Percentiles rank a stretch among this genome's conserved stretches.
Conservation (phyloP, 371 early-diverging fungal species). For the Lichtheimia ornata region DNA sequence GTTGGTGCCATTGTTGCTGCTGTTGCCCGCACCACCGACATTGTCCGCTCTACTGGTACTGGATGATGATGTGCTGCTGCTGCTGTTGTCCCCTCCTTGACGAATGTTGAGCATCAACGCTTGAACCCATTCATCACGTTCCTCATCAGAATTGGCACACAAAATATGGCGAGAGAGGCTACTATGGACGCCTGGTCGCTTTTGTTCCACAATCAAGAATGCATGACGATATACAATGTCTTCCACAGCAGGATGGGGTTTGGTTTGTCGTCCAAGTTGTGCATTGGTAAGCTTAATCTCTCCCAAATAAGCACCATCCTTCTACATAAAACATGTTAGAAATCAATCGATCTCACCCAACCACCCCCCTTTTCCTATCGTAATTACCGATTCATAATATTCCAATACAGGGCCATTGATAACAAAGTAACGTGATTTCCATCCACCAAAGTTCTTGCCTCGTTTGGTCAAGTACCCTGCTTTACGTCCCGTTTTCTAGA, state of each 20-base stretch:
- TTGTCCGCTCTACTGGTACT: not conserved
- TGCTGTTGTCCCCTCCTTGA: constrained; percentile 16
- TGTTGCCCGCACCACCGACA: not conserved
- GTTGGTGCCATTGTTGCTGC: not conserved
- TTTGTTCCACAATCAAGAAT: constrained; percentile 77
- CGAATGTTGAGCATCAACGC: constrained; percentile 58
- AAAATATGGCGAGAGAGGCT: constrained; percentile 74
- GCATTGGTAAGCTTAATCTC: constrained; percentile 52
- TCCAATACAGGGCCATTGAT: constrained; percentile 62
- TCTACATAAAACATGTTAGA: constrained; percentile 31
- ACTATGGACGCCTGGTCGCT: constrained; percentile 56
- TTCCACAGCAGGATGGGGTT: constrained; percentile 31
- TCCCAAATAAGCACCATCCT: constrained; percentile 61
- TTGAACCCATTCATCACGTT: constrained; percentile 89
- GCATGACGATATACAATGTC: constrained; percentile 74
- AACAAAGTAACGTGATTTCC: constrained; percentile 82
- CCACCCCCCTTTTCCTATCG: not conserved
- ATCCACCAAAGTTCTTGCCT: constrained; percentile 87
- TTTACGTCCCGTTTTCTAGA: constrained; percentile 26
- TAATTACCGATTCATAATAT: constrained; percentile 67
- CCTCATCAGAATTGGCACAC: constrained; percentile 86
- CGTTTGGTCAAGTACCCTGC: constrained; percentile 85
- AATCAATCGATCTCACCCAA: not conserved
- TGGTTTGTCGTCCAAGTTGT: constrained; percentile 49
- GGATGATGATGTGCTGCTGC: constrained; percentile 8